These are phyloP conservation scores for Trichoderma atrobrunneum DNA, from an alignment of 2,329 filamentous ascomycete species.

Conservation along the genomic window DNA sequence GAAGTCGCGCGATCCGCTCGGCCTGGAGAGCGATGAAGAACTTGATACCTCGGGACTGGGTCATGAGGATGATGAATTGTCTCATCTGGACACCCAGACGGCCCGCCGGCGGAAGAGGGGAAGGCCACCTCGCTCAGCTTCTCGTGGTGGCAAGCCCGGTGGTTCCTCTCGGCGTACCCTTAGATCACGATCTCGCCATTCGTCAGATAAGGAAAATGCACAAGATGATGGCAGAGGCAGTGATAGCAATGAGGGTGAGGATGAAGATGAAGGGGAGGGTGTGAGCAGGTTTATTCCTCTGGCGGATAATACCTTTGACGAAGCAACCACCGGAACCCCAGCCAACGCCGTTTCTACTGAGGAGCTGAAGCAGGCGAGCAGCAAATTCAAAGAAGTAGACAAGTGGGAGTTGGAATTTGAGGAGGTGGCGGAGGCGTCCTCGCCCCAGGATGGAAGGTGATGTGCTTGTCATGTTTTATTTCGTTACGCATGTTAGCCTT, in stretches of 20 bases:
- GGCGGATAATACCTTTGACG: constrained; percentile 46
- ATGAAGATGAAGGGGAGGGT: constrained; percentile 37
- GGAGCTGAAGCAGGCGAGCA: constrained; percentile 57
- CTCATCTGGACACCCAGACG: constrained; percentile 41
- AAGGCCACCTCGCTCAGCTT: constrained; percentile 30
- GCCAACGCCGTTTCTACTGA: constrained; percentile 42
- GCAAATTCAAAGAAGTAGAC: constrained; percentile 68
- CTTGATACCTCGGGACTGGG: constrained; percentile 48
- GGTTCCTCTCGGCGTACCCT: constrained; percentile 27
- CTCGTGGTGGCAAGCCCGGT: constrained; percentile 28
- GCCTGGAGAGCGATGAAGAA: constrained; percentile 44
- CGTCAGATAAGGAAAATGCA: constrained; percentile 60
- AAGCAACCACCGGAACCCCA: constrained; percentile 30
- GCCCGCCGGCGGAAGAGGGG: constrained; percentile 36
- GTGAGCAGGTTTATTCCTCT: constrained; percentile 42
- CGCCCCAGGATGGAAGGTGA: constrained; percentile 50
- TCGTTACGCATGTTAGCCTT: neutral
- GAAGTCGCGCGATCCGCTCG: constrained; percentile 38
- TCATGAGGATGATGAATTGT: constrained; percentile 57
- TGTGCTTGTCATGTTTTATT: neutral
- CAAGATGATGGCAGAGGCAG: constrained; percentile 36
- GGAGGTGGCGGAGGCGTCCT: constrained; percentile 56
- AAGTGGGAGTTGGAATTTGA: constrained; percentile 67
- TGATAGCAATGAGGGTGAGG: constrained; percentile 32
- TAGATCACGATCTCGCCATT: constrained; percentile 51